A percentile compares a stretch with the other conserved stretches of the same genome.
These are phyloP conservation scores for Alternaria solani DNA, from an alignment of 2,329 filamentous ascomycete genomes.

Conservation along the genomic window DNA sequence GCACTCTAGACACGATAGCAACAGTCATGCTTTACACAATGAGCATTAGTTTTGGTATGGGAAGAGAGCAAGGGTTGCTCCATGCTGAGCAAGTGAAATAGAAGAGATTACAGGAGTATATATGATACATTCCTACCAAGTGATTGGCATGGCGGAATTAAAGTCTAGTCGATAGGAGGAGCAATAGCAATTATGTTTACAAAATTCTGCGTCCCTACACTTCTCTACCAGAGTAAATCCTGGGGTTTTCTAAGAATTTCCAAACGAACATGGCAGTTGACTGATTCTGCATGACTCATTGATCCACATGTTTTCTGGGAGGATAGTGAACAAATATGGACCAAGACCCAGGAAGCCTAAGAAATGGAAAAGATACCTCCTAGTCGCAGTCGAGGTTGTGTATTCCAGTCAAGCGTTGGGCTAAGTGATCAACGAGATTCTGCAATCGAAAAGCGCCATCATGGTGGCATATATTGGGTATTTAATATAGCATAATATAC, in stretches of 20 bases:
- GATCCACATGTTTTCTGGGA: too few relatives aligned
- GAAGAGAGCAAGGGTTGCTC: background rate
- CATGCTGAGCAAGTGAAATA: background rate
- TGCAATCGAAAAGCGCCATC: background rate
- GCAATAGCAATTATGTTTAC: background rate
- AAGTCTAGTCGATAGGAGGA: background rate
- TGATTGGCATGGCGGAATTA: background rate
- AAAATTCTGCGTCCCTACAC: background rate
- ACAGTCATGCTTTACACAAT: background rate
- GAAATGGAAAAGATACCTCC: too few relatives aligned
- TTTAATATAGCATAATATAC: slow-evolving; percentile 7
- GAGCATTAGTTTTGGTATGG: background rate
- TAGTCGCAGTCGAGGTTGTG: too few relatives aligned
- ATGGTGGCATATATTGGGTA: slow-evolving; percentile 6
- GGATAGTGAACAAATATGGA: too few relatives aligned
- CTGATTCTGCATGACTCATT: background rate
- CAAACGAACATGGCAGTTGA: background rate
- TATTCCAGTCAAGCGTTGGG: background rate
- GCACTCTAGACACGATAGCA: background rate
- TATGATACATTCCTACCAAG: background rate
- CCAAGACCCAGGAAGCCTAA: too few relatives aligned
- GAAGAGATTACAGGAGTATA: too few relatives aligned
- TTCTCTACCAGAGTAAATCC: background rate
- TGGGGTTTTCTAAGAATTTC: background rate
- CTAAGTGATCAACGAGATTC: background rate